These are phyloP conservation scores for Vigna mungo DNA, from an alignment of 306 rosid genomes.

Conservation along the genomic window DNA sequence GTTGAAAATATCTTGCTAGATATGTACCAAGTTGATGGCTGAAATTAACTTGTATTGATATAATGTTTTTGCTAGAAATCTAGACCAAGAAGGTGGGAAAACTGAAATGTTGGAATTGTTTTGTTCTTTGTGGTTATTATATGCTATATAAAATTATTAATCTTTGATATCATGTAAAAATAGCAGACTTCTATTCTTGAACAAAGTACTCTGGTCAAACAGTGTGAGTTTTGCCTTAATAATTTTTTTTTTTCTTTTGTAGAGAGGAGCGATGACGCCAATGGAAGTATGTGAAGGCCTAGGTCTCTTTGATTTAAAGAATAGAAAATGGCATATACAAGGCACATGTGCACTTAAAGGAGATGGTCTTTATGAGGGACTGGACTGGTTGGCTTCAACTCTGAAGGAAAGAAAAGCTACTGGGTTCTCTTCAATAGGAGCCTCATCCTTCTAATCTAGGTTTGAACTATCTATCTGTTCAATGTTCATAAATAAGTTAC, in stretches of 20 bases:
- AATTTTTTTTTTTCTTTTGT: conserved; percentile 22
- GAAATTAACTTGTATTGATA: conserved; percentile 29
- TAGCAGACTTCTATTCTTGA: conserved; percentile 1
- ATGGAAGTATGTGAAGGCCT: conserved; percentile 97
- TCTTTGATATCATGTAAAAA: conserved; percentile 7
- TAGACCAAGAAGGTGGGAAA: conserved; percentile 13
- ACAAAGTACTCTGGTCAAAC: conserved; percentile 21
- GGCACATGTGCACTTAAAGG: conserved; percentile 91
- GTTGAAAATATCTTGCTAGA: neutral
- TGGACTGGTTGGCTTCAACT: conserved; percentile 94
- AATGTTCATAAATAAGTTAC: conserved; percentile 25
- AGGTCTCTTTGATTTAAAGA: conserved; percentile 87
- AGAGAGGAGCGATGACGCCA: conserved; percentile 96
- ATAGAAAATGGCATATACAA: conserved; percentile 98
- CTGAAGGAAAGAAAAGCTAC: conserved; percentile 88
- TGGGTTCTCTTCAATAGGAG: conserved; percentile 78
- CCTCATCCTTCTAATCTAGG: conserved; percentile 73
- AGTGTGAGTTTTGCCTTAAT: conserved; percentile 10
- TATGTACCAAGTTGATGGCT: conserved; percentile 11
- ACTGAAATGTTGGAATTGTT: neutral
- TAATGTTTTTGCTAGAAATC: neutral
- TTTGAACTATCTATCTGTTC: conserved; percentile 35
- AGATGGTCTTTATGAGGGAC: conserved; percentile 95
- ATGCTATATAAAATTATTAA: neutral
- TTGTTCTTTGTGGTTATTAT: conserved; percentile 7